A percentile compares a stretch with the other conserved stretches of the same genome.
phyloP scores from a whole-genome alignment of 139 green algal species.

The Coelastrella sp. region DNA sequence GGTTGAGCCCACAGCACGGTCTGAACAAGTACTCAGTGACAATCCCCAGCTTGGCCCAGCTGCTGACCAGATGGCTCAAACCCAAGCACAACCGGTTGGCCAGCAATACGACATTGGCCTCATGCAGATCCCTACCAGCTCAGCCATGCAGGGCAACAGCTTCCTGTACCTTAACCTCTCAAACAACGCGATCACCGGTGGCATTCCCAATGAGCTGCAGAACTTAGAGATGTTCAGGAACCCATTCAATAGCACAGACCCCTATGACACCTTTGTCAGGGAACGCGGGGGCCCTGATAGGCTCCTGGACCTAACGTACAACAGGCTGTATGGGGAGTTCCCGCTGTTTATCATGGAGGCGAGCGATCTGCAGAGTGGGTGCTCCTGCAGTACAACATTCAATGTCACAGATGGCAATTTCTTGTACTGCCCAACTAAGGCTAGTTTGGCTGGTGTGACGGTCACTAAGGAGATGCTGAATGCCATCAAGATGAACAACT shows the following conservation, averaged over 20 bases:
- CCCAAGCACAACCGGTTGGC: not conserved
- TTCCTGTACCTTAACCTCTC: slow-evolving; percentile 44
- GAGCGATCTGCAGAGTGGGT: not conserved
- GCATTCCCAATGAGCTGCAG: not conserved
- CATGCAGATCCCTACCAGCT: slow-evolving; percentile 12
- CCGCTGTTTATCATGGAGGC: slow-evolving; percentile 13
- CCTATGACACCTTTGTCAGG: slow-evolving; percentile 8
- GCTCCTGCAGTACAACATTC: not conserved
- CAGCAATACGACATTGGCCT: slow-evolving; percentile 17
- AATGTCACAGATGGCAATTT: slow-evolving; percentile 9
- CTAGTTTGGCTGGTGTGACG: slow-evolving; percentile 5
- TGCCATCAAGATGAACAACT: not conserved
- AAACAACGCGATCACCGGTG: slow-evolving; percentile 12
- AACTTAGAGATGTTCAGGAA: slow-evolving; percentile 42
- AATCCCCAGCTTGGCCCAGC: not conserved
- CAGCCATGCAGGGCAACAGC: slow-evolving; percentile 19
- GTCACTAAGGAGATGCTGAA: slow-evolving; percentile 3
- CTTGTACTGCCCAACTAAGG: slow-evolving; percentile 36
- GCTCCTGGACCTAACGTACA: slow-evolving; percentile 20
- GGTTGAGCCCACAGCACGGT: not conserved
- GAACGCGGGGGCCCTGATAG: not conserved
- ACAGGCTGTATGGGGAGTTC: slow-evolving; percentile 37
- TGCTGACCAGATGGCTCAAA: not conserved
- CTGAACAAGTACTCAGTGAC: not conserved
- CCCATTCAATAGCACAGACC: slow-evolving; percentile 23